Evolutionary conservation across 2,329 filamentous ascomycete species (phyloP), one percentile per base, ranked within the genome.

Genomic region (Exophiala phaeomuriformis): DNA sequence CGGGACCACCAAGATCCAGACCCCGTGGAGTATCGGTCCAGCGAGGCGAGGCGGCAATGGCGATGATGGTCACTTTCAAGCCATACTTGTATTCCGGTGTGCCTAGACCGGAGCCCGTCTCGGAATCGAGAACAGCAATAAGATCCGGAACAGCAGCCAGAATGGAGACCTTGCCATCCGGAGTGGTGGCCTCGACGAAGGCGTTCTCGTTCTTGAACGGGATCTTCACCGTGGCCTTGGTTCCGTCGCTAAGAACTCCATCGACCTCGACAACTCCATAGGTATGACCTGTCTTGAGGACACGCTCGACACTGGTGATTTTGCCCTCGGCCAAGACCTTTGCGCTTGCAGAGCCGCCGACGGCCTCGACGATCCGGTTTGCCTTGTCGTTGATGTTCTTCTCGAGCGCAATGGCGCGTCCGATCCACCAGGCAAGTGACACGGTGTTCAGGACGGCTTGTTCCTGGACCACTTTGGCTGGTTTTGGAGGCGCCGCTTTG

Each of bases 181-280:
- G 28, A 30, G 28, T 35, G 1, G 36, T 41, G 28, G 37, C 37
- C 36, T 52, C 47, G 35, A 61, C 64, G 32, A 61, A 65, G 6
- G 63, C 54, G 62, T 86, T 87, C 64, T 88, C 83, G 66, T 87
- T 87, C 69, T 86, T 86, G 72, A 86, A 86, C 0, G 83, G 83
- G 46, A 87, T 82, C 64, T 79, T 83, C 64, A 85, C 39, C 4
- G 12, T 41, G 0, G 80, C 40, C 31, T 48, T 46, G 8, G 46
- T 31, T 31, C 53, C 51, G 6, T 47, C 55, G 35, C 12, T 52
- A n/a, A 47, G 53, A 68, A 47, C 77, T 61, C 81, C 78, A 8
- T 81, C 80, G 61, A 66, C 72, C 61, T 56, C 82, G 81, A 9
- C 78, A 72, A 61, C 84, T 77, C 0, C 81, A 80, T 62, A 76